Conservation (phyloP, 169 alveolate species). For the Babesia ovata region DNA sequence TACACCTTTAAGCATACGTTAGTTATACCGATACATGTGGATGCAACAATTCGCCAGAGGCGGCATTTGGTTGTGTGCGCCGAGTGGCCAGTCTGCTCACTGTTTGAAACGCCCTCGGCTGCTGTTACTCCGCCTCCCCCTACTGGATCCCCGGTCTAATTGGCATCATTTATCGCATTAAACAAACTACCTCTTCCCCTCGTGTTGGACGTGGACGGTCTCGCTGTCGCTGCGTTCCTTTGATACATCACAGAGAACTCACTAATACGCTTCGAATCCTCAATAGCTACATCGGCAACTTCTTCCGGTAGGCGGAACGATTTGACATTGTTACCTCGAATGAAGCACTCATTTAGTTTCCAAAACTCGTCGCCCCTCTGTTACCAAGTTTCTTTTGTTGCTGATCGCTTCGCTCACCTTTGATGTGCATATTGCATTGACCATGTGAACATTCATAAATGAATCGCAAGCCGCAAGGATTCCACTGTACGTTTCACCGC, state of each 20-base stretch:
- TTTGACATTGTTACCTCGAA: conserved; percentile 84
- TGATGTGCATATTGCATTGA: conserved; percentile 83
- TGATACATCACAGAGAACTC: background rate
- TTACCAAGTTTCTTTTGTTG: background rate
- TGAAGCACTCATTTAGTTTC: conserved; percentile 81
- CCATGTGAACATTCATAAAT: conserved; percentile 83
- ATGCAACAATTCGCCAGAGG: background rate
- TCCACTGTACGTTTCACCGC: conserved; percentile 86
- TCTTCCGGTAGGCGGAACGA: conserved; percentile 82
- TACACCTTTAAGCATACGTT: no score
- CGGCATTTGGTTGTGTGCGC: background rate
- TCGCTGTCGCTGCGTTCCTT: background rate
- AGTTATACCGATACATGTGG: no score
- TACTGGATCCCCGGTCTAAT: conserved; percentile 23
- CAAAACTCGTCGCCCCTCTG: conserved; percentile 80
- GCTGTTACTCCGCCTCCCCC: conserved; percentile 25
- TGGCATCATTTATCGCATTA: background rate
- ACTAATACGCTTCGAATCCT: conserved; percentile 73
- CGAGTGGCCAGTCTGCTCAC: background rate
- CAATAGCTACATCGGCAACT: conserved; percentile 78
- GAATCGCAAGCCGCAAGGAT: conserved; percentile 81
- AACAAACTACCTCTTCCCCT: conserved; percentile 26
- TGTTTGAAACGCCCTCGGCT: conserved; percentile 13
- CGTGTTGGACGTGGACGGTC: conserved; percentile 10
- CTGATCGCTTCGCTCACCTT: conserved; percentile 36